Base-by-base conservation (phyloP, 768 basidiomycete genomes). In the Lactarius vividus region DNA sequence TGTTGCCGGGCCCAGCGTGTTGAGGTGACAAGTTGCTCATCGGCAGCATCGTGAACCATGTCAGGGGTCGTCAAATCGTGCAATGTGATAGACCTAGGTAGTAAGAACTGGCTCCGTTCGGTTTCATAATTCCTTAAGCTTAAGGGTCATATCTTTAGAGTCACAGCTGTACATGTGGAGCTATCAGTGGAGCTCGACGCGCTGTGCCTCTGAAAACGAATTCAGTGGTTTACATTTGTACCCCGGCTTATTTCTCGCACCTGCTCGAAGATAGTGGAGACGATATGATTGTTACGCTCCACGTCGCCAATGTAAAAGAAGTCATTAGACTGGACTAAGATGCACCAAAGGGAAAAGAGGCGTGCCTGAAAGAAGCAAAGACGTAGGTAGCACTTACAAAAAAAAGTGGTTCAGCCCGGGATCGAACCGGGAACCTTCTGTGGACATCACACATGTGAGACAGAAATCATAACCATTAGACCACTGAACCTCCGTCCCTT, bases 381-480 rank as follows among this genome's bases (percentile, higher is more conserved):
- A 13, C 23, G 11, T 49, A 49, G 42, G n/a, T n/a, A n/a, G n/a
- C n/a, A n/a, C n/a, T n/a, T n/a, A n/a, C n/a, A 31, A 35, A n/a
- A 68, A 75, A 75, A 66, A 66, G 61, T 76, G 78, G 74, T 71
- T 79, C 79, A 79, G 69, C 78, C 77, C 77, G 78, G 78, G 79
- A 78, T 79, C 78, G 78, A 79, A 79, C 78, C 78, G 77, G 77
- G 78, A 79, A 79, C 78, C 78, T 80, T 79, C 78, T 80, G 79
- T 80, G 79, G 59, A 33, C 65, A 44, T 62, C 59, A 44, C 57
- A 33, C n/a, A 33, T 77, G 77, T 80, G 77, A 79, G 78, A 80
- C 78, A 80, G 79, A 79, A 79, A 79, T 79, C 78, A 79, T 79
- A 80, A 79, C 78, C 78, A 80, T 78, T 79, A 79, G 78, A 79